phyloP scores from a whole-genome alignment of 768 basidiomycete species.

The Floccularia luteovirens region DNA sequence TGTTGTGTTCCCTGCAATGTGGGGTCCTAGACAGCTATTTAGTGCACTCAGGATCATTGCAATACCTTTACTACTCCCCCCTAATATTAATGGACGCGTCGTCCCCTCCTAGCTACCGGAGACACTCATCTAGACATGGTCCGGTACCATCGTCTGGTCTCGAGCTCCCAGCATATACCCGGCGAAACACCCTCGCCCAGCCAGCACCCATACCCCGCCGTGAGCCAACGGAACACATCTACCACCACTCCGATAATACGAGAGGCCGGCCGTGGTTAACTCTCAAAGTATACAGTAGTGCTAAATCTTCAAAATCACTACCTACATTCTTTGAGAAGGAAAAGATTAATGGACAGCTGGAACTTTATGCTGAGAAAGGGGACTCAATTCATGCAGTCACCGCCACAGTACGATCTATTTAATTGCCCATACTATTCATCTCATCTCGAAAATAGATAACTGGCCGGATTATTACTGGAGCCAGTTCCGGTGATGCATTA shows the following conservation, averaged over 20 bases:
- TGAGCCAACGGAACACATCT: slow-evolving; percentile 43
- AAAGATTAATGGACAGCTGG: slow-evolving; percentile 37
- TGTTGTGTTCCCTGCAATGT: background rate
- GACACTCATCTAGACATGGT: slow-evolving; percentile 42
- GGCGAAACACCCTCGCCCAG: slow-evolving; percentile 34
- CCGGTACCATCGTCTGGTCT: slow-evolving; percentile 37
- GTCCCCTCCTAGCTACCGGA: slow-evolving; percentile 43
- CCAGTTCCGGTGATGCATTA: slow-evolving; percentile 30
- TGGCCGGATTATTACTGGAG: slow-evolving; percentile 44
- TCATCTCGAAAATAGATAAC: slow-evolving; percentile 42
- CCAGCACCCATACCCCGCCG: slow-evolving; percentile 26
- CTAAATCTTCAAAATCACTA: slow-evolving; percentile 41
- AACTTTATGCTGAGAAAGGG: slow-evolving; percentile 39
- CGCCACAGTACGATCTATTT: slow-evolving; percentile 24
- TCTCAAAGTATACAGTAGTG: slow-evolving; percentile 41
- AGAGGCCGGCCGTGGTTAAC: slow-evolving; percentile 36
- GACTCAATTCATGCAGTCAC: slow-evolving; percentile 44
- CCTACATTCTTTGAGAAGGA: slow-evolving; percentile 51
- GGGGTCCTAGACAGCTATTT: background rate
- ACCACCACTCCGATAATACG: slow-evolving; percentile 27
- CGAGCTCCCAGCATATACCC: slow-evolving; percentile 42
- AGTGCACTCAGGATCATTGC: background rate
- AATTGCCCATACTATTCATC: background rate
- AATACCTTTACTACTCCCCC: background rate
- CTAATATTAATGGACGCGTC: slow-evolving; percentile 31